Conservation (phyloP, 2,329 filamentous ascomycete genomes). For the Arthroderma uncinatum region DNA sequence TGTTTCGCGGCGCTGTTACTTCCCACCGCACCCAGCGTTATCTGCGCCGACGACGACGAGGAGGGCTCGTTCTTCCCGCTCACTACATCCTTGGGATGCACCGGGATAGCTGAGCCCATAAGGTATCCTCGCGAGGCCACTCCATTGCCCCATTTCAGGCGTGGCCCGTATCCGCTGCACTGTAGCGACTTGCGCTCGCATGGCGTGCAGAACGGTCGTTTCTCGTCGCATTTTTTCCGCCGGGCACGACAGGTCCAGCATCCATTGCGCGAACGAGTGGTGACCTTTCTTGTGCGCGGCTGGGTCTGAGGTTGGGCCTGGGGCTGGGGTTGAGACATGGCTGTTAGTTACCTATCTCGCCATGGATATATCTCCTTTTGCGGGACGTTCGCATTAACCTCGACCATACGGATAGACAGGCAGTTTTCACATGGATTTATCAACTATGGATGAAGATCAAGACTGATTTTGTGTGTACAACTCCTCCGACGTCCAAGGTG, state of each 20-base stretch:
- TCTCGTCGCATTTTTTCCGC: constrained; percentile 15
- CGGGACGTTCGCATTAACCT: no score
- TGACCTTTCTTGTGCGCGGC: constrained; percentile 1
- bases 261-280: constrained; percentile 13
- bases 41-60: not conserved
- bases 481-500: no score
- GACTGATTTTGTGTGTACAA: no score
- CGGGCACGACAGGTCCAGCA: constrained; percentile 14
- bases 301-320: not conserved
- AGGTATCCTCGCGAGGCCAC: constrained; percentile 12
- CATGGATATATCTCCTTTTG: no score
- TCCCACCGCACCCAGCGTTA: not conserved
- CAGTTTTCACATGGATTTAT: no score
- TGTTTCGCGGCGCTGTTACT: not conserved
- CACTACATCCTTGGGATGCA: not conserved
- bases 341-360: no score
- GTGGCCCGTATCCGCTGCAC: constrained; percentile 12
- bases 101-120: constrained; percentile 10
- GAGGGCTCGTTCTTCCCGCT: not conserved
- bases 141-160: constrained; percentile 14
- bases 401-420: no score
- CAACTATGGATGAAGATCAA: no score
- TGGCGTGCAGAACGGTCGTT: constrained; percentile 11
- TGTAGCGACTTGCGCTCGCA: constrained; percentile 11
- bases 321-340: not conserved